Percentiles rank a stretch among this genome's conserved stretches.
Evolutionary conservation across 2,329 filamentous ascomycete genomes (phyloP).

Genomic region (Corynespora cassiicola): DNA sequence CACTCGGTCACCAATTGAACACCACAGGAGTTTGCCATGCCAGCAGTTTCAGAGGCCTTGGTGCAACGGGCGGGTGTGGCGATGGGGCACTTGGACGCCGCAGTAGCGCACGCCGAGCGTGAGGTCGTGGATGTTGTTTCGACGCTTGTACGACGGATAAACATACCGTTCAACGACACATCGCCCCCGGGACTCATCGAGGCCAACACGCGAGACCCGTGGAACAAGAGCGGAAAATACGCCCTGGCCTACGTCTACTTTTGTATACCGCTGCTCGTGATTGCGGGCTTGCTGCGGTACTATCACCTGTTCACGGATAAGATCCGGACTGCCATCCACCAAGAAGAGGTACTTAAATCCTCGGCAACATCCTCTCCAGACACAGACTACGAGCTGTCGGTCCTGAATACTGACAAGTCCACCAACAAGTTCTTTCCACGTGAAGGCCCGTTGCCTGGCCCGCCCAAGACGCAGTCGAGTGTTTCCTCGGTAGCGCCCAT

Average conservation of each 20-base stretch:
- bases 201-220: conserved; percentile 73
- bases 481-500: conserved; percentile 76
- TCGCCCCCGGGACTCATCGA: conserved; percentile 63
- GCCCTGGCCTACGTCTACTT: conserved; percentile 89
- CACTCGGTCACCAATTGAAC: conserved; percentile 13
- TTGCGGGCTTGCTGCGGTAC: conserved; percentile 73
- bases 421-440: conserved; percentile 79
- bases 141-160: conserved; percentile 53
- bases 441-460: conserved; percentile 64
- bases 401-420: conserved; percentile 65
- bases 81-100: conserved; percentile 35
- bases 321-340: conserved; percentile 86
- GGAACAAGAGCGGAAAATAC: conserved; percentile 83
- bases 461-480: conserved; percentile 70
- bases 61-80: conserved; percentile 33
- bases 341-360: conserved; percentile 76
- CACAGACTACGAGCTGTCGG: conserved; percentile 67
- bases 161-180: conserved; percentile 62
- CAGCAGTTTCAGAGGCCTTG: conserved; percentile 38
- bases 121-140: conserved; percentile 33
- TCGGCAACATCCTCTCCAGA: conserved; percentile 63
- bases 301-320: conserved; percentile 95
- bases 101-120: conserved; percentile 34
- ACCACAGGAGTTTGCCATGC: conserved; percentile 33
- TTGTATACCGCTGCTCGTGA: conserved; percentile 71